Base-by-base conservation (phyloP, 1,284 basidiomycete species). In the Inonotus hispidus region DNA sequence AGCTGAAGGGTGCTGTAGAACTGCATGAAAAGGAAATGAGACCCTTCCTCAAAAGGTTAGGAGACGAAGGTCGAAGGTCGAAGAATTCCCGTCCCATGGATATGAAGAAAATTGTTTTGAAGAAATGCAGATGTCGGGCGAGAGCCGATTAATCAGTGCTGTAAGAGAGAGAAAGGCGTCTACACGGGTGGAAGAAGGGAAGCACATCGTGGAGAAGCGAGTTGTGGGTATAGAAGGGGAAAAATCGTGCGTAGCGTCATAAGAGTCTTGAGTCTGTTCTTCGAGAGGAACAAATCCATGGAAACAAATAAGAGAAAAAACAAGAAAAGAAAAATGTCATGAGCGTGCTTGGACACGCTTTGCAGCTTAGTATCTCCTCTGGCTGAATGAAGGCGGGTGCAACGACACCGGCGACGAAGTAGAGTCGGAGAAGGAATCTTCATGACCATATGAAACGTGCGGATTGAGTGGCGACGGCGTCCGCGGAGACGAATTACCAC, bases 401-500 rank as follows among this genome's bases (percentile, higher is more conserved):
- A 41, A 23, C 23, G 38, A 23, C 14, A 21, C 13, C 5, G 38
- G 38, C 13, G 32, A 53, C 11, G 52, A 37, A 23, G 7, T 23
- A n/a, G 52, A 27, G 29, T n/a, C n/a, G 29, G 52, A 11, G 3
- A 23, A 32, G n/a, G n/a, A 23, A 21, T n/a, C 10, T 23, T 41
- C 53, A 43, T 19, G 3, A 8, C 21, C 21, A n/a, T 13, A 19
- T n/a, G 55, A n/a, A 14, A 53, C 23, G 8, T 55, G 41, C 8
- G 59, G 49, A 2, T 35, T 23, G 41, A 38, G 25, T 19, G 62
- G 62, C 19, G 58, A 59, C 8, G 62, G 52, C 2, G 62, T 56
- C 19, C 62, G 56, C 16, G 62, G 53, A n/a, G 62, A 63, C 21
- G 52, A 25, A 23, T 50, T 52, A 14, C 32, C 45, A 37, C 58